Conservation (phyloP, 257 asterid species). For the Solanum dulcamara region DNA sequence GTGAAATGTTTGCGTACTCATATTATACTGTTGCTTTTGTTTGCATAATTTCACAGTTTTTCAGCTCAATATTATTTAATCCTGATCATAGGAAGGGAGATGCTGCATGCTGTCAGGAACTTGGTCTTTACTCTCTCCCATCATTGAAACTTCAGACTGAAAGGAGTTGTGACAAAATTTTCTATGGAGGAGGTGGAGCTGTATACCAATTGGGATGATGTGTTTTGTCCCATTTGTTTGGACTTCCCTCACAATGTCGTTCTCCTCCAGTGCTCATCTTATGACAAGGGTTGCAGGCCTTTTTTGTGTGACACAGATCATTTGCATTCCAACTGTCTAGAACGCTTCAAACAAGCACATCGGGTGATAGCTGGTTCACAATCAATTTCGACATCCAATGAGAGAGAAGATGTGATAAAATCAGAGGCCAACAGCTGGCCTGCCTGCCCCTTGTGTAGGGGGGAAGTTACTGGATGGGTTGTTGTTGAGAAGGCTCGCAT, state of each 20-base stretch:
- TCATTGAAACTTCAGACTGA: slow-evolving; percentile 16
- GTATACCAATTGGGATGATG: slow-evolving; percentile 54
- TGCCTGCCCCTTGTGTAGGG: slow-evolving; percentile 74
- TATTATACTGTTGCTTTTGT: background rate
- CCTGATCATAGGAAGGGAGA: background rate
- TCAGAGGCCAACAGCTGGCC: slow-evolving; percentile 34
- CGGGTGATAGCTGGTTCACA: slow-evolving; percentile 26
- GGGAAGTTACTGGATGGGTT: slow-evolving; percentile 71
- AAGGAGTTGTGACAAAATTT: slow-evolving; percentile 7
- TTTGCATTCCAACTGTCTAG: slow-evolving; percentile 67
- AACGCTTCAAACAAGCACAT: slow-evolving; percentile 69
- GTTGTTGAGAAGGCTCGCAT: slow-evolving; percentile 53
- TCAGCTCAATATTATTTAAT: background rate
- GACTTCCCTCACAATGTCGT: slow-evolving; percentile 78
- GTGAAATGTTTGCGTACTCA: background rate
- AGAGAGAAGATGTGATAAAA: slow-evolving; percentile 8
- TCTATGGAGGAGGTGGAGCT: slow-evolving; percentile 56
- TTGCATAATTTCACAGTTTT: background rate
- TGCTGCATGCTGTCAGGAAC: slow-evolving; percentile 9
- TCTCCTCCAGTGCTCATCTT: slow-evolving; percentile 73
- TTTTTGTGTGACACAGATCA: slow-evolving; percentile 78
- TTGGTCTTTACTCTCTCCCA: slow-evolving; percentile 11
- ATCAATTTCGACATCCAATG: slow-evolving; percentile 18
- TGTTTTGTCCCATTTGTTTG: slow-evolving; percentile 74
- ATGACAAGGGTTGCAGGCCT: slow-evolving; percentile 62